These are phyloP conservation scores for Ceratocystis alfenasii DNA, from an alignment of 2,329 filamentous ascomycete species.

Conservation along the genomic window DNA sequence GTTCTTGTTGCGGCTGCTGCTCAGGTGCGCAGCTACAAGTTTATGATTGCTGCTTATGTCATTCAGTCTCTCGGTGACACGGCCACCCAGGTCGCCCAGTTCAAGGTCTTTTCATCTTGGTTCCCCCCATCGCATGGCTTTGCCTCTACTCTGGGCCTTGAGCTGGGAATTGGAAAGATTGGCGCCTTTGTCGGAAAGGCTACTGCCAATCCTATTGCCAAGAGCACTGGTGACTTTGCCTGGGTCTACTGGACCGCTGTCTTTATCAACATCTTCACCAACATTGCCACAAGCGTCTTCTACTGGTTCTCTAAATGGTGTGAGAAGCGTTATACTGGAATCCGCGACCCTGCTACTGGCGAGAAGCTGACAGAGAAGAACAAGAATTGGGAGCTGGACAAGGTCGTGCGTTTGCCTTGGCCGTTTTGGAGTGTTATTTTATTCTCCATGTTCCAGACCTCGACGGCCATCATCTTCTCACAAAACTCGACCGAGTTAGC, in stretches of 20 bases:
- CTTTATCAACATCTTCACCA: constrained; percentile 53
- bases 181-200: constrained; percentile 49
- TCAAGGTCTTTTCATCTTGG: constrained; percentile 54
- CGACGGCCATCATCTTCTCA: constrained; percentile 41
- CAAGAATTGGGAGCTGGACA: constrained; percentile 43
- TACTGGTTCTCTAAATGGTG: constrained; percentile 44
- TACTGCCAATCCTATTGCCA: constrained; percentile 47
- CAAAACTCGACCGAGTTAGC: constrained; percentile 51
- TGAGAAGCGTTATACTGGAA: constrained; percentile 36
- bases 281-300: constrained; percentile 41
- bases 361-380: constrained; percentile 49
- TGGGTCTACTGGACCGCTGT: constrained; percentile 53
- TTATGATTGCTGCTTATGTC: constrained; percentile 48
- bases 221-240: constrained; percentile 45
- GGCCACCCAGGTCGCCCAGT: constrained; percentile 51
- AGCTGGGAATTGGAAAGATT: constrained; percentile 49
- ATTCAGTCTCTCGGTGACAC: constrained; percentile 49
- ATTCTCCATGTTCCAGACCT: constrained; percentile 49
- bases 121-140: constrained; percentile 51
- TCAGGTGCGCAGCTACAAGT: constrained; percentile 42
- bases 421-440: constrained; percentile 44
- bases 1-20: constrained; percentile 48
- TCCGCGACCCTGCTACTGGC: constrained; percentile 44
- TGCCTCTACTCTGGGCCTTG: constrained; percentile 48
- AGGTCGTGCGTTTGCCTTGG: constrained; percentile 48